phyloP scores from a whole-genome alignment of 139 green algal genomes.

The Tetraselmis chui region DNA sequence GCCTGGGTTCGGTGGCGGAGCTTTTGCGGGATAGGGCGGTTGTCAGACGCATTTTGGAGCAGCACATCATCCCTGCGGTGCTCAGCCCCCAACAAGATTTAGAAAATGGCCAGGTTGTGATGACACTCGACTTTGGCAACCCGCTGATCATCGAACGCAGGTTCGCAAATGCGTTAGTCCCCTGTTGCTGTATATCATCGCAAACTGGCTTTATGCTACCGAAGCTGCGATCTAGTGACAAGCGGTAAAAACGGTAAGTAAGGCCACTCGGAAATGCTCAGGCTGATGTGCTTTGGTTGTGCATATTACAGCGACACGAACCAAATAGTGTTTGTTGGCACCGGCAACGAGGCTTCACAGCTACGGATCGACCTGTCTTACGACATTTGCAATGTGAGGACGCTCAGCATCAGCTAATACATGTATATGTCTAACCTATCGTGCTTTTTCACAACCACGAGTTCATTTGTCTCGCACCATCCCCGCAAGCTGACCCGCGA shows the following conservation, averaged over 20 bases:
- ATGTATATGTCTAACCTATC: too few relatives aligned
- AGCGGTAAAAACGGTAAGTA: too few relatives aligned
- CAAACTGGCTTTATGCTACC: too few relatives aligned
- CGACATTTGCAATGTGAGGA: background rate
- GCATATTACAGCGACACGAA: background rate
- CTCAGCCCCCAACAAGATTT: background rate
- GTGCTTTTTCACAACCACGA: too few relatives aligned
- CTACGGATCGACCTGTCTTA: background rate
- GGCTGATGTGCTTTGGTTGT: too few relatives aligned
- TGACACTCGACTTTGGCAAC: background rate
- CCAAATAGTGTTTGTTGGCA: background rate
- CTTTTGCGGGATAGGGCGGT: background rate
- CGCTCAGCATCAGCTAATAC: too few relatives aligned
- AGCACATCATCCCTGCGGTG: background rate
- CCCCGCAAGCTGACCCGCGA: too few relatives aligned
- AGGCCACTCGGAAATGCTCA: too few relatives aligned
- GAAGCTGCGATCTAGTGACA: too few relatives aligned
- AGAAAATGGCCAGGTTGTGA: background rate
- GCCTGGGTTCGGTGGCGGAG: background rate
- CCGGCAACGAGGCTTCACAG: background rate
- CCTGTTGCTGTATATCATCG: too few relatives aligned
- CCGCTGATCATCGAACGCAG: background rate
- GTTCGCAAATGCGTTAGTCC: too few relatives aligned
- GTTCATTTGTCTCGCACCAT: too few relatives aligned
- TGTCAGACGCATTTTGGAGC: background rate